These are phyloP conservation scores for Ceriops zippeliana DNA, from an alignment of 345 rosid genomes.

Conservation along the genomic window DNA sequence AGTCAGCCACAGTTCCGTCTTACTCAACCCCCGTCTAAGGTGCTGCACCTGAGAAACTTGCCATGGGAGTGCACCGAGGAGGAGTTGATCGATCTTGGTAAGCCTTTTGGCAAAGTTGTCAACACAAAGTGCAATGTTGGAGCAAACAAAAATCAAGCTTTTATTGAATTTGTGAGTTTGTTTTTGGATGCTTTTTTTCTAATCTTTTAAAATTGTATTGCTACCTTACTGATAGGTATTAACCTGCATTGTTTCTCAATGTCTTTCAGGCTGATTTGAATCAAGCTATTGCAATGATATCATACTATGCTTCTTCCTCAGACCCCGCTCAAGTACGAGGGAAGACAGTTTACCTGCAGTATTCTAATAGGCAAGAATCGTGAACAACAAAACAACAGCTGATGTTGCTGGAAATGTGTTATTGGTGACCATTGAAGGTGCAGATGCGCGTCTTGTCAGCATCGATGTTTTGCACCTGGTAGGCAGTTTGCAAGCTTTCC, in stretches of 20 bases:
- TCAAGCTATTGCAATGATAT: slow-evolving; percentile 98
- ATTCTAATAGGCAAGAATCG: slow-evolving; percentile 98
- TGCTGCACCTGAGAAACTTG: slow-evolving; percentile 92
- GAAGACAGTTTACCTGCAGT: slow-evolving; percentile 96
- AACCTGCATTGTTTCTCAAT: background rate
- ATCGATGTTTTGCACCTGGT: slow-evolving; percentile 98
- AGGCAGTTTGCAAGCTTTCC: slow-evolving; percentile 33
- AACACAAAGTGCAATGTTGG: slow-evolving; percentile 99
- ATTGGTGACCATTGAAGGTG: slow-evolving; percentile 88
- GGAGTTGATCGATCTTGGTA: slow-evolving; percentile 88
- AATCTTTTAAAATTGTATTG: background rate
- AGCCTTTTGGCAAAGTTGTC: slow-evolving; percentile 93
- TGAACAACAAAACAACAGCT: slow-evolving; percentile 93
- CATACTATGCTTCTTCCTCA: slow-evolving; percentile 90
- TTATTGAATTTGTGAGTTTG: slow-evolving; percentile 87
- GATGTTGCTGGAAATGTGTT: slow-evolving; percentile 98
- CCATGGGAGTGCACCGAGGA: slow-evolving; percentile 99
- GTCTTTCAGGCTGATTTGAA: slow-evolving; percentile 75
- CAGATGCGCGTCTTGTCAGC: slow-evolving; percentile 95
- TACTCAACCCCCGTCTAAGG: slow-evolving; percentile 98
- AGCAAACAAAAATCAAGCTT: slow-evolving; percentile 95
- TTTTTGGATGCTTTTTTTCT: background rate
- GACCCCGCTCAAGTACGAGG: slow-evolving; percentile 99
- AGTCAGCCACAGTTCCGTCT: slow-evolving; percentile 98
- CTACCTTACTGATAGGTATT: slow-evolving; percentile 3